phyloP scores from a whole-genome alignment of 2,329 filamentous ascomycete species.

The Anisogramma anomala region DNA sequence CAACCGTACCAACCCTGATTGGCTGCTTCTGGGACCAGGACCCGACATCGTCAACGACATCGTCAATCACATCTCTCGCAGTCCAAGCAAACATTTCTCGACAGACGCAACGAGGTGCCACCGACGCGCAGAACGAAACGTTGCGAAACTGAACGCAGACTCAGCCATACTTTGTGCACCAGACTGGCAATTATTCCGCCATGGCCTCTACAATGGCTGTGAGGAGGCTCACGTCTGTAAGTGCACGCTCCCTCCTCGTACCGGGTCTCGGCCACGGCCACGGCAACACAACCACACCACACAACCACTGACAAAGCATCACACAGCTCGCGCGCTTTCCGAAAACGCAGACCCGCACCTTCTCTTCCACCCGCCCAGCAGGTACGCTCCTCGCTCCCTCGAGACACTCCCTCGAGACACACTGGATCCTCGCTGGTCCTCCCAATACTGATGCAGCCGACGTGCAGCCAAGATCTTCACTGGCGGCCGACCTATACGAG shows the following conservation, averaged over 20 bases:
- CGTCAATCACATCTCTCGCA: too few relatives aligned
- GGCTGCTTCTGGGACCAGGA: not conserved
- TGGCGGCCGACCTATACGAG: constrained; percentile 65
- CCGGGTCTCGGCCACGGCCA: constrained; percentile 1
- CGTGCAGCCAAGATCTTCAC: constrained; percentile 68
- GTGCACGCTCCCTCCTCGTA: constrained; percentile 22
- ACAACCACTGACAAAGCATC: constrained; percentile 14
- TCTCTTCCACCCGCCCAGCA: constrained; percentile 75
- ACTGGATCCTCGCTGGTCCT: constrained; percentile 1
- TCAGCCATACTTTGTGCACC: constrained; percentile 17
- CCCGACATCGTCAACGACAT: not conserved
- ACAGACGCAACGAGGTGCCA: constrained; percentile 4
- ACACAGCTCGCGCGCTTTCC: constrained; percentile 51
- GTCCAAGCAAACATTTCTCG: not conserved
- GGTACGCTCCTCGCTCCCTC: constrained; percentile 39
- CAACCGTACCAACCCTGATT: constrained; percentile 18
- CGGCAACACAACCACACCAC: constrained; percentile 6
- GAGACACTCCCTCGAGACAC: not conserved
- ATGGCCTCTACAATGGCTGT: constrained; percentile 56
- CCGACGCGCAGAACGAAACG: constrained; percentile 14
- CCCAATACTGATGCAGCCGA: constrained; percentile 8
- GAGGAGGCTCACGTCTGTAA: constrained; percentile 49
- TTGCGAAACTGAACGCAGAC: constrained; percentile 17
- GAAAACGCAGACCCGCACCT: constrained; percentile 58
- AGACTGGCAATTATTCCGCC: constrained; percentile 16